Evolutionary conservation across 176 grass and related monocot genomes (phyloP).

Genomic region (Oryza australiensis): DNA sequence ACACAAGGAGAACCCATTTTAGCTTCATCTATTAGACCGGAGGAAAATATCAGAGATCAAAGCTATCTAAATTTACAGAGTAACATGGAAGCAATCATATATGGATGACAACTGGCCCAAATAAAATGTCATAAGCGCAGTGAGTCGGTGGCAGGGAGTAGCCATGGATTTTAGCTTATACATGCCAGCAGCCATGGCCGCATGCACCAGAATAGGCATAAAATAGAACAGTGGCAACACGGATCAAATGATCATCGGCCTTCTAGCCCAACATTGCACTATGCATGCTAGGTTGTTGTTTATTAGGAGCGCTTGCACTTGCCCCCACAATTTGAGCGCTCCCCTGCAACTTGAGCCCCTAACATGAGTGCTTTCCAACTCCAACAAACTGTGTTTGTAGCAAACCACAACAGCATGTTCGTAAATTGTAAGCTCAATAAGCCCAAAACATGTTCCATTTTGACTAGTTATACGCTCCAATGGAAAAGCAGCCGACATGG

Average conservation of each 20-base stretch:
- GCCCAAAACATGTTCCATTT: not conserved
- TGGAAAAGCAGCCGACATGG: not conserved
- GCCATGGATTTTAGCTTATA: not conserved
- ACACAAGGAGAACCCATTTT: slow-evolving; percentile 3
- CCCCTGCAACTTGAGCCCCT: not conserved
- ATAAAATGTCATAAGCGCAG: not conserved
- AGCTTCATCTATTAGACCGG: slow-evolving; percentile 4
- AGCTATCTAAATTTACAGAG: not conserved
- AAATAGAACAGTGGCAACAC: not conserved
- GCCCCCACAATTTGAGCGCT: not conserved
- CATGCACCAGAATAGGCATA: not conserved
- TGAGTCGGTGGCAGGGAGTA: not conserved
- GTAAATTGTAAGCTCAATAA: not conserved
- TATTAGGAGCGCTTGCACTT: not conserved
- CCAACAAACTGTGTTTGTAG: not conserved
- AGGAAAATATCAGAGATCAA: not conserved
- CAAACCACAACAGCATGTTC: not conserved
- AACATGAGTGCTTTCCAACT: not conserved
- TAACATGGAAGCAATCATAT: not conserved
- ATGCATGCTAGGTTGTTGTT: not conserved
- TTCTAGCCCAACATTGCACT: not conserved
- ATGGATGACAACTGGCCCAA: not conserved
- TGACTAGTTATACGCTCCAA: not conserved
- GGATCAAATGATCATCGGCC: not conserved
- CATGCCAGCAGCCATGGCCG: not conserved